Percentiles rank a stretch among this genome's conserved stretches.
These are phyloP conservation scores for Stagonosporopsis rhizophila DNA, from an alignment of 2,329 filamentous ascomycete species.

Conservation along the genomic window DNA sequence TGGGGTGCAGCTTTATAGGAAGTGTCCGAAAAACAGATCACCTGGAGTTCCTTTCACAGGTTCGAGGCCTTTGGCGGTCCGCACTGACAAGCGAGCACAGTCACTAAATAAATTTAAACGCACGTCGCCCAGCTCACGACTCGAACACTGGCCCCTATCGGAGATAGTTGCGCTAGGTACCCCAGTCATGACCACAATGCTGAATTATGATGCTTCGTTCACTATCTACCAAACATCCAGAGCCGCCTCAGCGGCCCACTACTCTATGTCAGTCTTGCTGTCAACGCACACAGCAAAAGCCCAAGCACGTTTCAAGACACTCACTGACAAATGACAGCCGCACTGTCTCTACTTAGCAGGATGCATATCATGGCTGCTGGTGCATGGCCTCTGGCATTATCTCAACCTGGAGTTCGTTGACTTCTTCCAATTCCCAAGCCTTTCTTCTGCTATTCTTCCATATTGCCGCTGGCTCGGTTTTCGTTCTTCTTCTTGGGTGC, in stretches of 20 bases:
- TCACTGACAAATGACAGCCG: neutral
- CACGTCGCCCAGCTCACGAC: constrained; percentile 3
- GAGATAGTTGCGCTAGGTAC: neutral
- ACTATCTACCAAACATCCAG: constrained; percentile 6
- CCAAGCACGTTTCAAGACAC: constrained; percentile 8
- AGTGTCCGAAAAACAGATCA: neutral
- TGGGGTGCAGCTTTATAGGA: neutral
- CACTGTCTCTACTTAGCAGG: constrained; percentile 4
- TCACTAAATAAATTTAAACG: neutral
- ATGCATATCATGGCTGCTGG: neutral
- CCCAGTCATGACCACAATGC: neutral
- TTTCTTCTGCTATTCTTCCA: neutral
- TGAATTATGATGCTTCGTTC: constrained; percentile 7
- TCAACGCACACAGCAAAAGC: constrained; percentile 6
- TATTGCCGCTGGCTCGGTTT: constrained; percentile 13
- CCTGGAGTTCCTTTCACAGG: constrained; percentile 1
- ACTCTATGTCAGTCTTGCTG: constrained; percentile 4
- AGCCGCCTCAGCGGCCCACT: constrained; percentile 1
- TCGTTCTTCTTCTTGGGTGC: constrained; percentile 6
- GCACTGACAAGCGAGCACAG: constrained; percentile 12
- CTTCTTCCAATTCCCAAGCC: neutral
- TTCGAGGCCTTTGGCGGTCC: constrained; percentile 6
- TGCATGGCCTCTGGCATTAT: constrained; percentile 1
- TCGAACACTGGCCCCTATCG: neutral
- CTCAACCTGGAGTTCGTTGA: constrained; percentile 1